phyloP scores from a whole-genome alignment of 2,329 filamentous ascomycete species.

The Calonectria pseudoturangicola region DNA sequence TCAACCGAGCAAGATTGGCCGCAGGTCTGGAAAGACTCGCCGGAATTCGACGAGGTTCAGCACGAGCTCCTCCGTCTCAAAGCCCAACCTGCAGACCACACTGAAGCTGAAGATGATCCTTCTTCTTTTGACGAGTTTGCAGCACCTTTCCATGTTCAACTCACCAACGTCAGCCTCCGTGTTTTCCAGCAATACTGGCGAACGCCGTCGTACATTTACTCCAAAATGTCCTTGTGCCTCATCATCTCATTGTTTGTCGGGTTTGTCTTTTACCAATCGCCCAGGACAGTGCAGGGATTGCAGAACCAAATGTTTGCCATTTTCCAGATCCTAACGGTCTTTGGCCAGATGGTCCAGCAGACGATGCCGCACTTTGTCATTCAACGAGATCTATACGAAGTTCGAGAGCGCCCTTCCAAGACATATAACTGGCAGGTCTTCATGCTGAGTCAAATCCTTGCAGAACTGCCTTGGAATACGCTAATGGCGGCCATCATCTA shows the following conservation, averaged over 20 bases:
- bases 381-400: slow-evolving; percentile 81
- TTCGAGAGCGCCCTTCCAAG: slow-evolving; percentile 80
- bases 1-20: slow-evolving; percentile 64
- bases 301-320: slow-evolving; percentile 83
- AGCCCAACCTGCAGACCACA: slow-evolving; percentile 28
- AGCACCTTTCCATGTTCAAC: slow-evolving; percentile 55
- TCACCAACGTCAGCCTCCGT: slow-evolving; percentile 60
- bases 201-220: slow-evolving; percentile 77
- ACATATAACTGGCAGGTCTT: slow-evolving; percentile 81
- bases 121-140: slow-evolving; percentile 58
- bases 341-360: slow-evolving; percentile 78
- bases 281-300: slow-evolving; percentile 75
- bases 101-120: slow-evolving; percentile 35
- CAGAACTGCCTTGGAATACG: slow-evolving; percentile 83
- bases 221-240: slow-evolving; percentile 63
- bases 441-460: slow-evolving; percentile 79
- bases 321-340: slow-evolving; percentile 80
- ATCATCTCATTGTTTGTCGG: slow-evolving; percentile 65
- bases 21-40: slow-evolving; percentile 60
- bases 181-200: slow-evolving; percentile 61
- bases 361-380: slow-evolving; percentile 83
- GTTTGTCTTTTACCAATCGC: slow-evolving; percentile 79
- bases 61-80: slow-evolving; percentile 56
- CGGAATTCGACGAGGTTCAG: slow-evolving; percentile 57
- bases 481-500: slow-evolving; percentile 79